These are phyloP conservation scores for Leonotis leonurus DNA, from an alignment of 257 asterid genomes.

Conservation along the genomic window DNA sequence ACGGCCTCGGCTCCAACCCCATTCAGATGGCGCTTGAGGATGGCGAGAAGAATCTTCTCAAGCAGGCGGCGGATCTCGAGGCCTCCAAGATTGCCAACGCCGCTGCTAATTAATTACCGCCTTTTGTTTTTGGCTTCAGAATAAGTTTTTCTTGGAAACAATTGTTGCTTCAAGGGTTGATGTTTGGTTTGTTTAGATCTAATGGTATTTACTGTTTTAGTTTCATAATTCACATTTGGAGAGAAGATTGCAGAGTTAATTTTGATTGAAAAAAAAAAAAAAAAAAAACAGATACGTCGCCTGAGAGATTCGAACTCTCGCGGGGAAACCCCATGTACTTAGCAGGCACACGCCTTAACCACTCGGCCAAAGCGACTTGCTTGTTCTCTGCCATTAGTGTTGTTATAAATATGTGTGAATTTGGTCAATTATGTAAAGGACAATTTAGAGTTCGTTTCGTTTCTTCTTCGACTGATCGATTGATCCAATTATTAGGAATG, in stretches of 20 bases:
- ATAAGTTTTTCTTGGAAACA: not conserved
- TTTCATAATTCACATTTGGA: not conserved
- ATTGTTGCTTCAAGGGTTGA: not conserved
- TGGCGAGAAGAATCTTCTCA: conserved; percentile 47
- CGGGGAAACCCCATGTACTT: conserved; percentile 99
- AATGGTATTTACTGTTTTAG: not conserved
- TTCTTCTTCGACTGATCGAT: conserved; percentile 1
- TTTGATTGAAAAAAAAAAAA: not conserved
- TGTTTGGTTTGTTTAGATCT: not conserved
- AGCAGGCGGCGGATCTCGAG: conserved; percentile 84
- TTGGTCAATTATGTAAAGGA: conserved; percentile 6
- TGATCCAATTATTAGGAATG: not conserved
- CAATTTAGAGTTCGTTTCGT: not conserved
- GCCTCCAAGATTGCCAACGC: conserved; percentile 37
- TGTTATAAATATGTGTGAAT: conserved; percentile 2
- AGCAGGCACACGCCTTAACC: conserved; percentile 74
- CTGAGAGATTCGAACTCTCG: conserved; percentile 99
- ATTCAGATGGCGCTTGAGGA: conserved; percentile 93
- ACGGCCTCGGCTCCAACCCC: conserved; percentile 72
- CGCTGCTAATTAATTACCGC: not conserved
- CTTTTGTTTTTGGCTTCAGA: too few species aligned
- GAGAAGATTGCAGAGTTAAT: too few species aligned
- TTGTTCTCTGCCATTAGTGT: not conserved
- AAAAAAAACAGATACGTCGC: conserved; percentile 35
- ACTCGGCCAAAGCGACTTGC: conserved; percentile 70